These are phyloP conservation scores for Physcomitrellopsis africana DNA, from an alignment of 225 moss, liverwort and hornwort genomes.

Conservation along the genomic window DNA sequence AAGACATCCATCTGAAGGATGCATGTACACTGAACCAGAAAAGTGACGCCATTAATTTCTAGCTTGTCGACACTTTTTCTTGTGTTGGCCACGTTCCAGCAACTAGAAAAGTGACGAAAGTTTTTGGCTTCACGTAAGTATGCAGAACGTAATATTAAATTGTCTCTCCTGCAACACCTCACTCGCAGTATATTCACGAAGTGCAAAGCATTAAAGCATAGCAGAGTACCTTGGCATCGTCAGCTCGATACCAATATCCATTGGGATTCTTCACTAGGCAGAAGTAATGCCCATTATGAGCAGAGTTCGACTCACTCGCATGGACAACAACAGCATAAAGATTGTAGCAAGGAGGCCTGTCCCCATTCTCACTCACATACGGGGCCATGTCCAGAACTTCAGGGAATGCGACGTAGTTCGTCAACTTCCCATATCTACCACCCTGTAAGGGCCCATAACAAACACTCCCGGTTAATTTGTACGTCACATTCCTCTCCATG, in stretches of 20 bases:
- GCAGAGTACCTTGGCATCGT: constrained; percentile 79
- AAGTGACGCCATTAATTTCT: constrained; percentile 3
- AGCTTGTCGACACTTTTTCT: background rate
- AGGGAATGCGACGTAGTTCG: constrained; percentile 81
- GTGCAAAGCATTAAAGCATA: constrained; percentile 1
- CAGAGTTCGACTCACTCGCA: constrained; percentile 87
- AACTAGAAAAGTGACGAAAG: too few species aligned
- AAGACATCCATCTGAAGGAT: constrained; percentile 8
- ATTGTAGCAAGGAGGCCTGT: constrained; percentile 67
- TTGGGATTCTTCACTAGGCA: constrained; percentile 86
- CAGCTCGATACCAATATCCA: constrained; percentile 86
- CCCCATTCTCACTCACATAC: constrained; percentile 82
- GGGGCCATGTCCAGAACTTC: constrained; percentile 76
- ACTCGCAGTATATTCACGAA: constrained; percentile 14
- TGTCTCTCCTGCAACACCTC: background rate
- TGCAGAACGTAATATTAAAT: background rate
- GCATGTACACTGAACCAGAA: constrained; percentile 15
- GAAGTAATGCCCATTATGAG: constrained; percentile 92
- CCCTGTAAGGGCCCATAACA: constrained; percentile 48
- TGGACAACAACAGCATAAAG: constrained; percentile 93
- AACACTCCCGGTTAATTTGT: background rate
- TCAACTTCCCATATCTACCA: constrained; percentile 90
- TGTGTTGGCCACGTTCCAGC: too few species aligned
- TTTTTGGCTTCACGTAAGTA: too few species aligned
- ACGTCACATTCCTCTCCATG: background rate